Conservation (phyloP, 2,329 filamentous ascomycete genomes). For the Colletotrichum viniferum region DNA sequence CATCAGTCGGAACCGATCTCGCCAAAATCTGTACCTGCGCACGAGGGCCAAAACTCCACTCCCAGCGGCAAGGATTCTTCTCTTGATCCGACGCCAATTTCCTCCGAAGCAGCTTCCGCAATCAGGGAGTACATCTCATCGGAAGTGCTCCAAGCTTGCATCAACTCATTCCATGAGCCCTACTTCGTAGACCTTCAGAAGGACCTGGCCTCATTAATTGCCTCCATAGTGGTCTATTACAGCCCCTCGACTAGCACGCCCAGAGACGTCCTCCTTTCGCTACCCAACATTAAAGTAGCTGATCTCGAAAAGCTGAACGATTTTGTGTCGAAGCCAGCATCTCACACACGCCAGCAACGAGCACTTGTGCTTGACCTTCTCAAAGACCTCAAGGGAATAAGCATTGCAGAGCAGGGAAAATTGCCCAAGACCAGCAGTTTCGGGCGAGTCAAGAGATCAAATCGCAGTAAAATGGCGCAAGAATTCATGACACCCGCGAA, state of each 20-base stretch:
- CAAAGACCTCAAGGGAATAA: conserved; percentile 85
- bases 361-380: conserved; percentile 83
- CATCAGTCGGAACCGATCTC: conserved; percentile 31
- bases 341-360: conserved; percentile 76
- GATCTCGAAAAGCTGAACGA: conserved; percentile 70
- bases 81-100: conserved; percentile 50
- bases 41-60: conserved; percentile 27
- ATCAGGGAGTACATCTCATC: conserved; percentile 90
- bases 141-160: conserved; percentile 87
- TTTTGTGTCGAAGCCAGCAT: conserved; percentile 61
- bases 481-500: conserved; percentile 62
- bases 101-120: conserved; percentile 60
- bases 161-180: conserved; percentile 89
- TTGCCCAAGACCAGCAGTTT: conserved; percentile 62
- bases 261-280: conserved; percentile 73
- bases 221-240: conserved; percentile 81
- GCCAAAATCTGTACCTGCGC: conserved; percentile 29
- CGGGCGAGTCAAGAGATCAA: conserved; percentile 45
- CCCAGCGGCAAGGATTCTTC: conserved; percentile 15
- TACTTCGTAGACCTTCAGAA: conserved; percentile 98
- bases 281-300: conserved; percentile 75
- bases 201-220: conserved; percentile 87
- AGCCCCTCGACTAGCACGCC: conserved; percentile 72
- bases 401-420: conserved; percentile 91
- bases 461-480: conserved; percentile 66